phyloP scores from a whole-genome alignment of 345 rosid species.

The Hibiscus tridactylites region DNA sequence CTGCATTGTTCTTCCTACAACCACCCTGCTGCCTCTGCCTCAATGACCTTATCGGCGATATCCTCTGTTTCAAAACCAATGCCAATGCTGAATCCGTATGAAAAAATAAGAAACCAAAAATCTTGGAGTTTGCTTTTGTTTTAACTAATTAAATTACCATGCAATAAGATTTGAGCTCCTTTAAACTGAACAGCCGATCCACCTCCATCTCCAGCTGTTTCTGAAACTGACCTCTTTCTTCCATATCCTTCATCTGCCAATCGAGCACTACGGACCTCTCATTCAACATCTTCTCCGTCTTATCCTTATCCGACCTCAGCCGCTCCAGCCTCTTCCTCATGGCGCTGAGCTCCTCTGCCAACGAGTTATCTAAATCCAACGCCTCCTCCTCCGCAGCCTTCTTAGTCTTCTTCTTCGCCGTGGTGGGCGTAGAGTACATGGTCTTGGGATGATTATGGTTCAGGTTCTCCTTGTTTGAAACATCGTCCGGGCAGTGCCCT shows the following conservation, averaged over 20 bases:
- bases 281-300: constrained; percentile 46
- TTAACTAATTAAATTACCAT: constrained; percentile 42
- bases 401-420: neutral
- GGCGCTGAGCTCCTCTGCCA: constrained; percentile 75
- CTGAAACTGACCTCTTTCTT: constrained; percentile 50
- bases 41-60: constrained; percentile 56
- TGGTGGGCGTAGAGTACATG: too few relatives aligned
- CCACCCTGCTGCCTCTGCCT: constrained; percentile 52
- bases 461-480: constrained; percentile 48
- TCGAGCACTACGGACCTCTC: constrained; percentile 39
- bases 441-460: neutral
- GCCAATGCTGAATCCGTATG: too few relatives aligned
- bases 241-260: constrained; percentile 39
- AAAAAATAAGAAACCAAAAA: neutral
- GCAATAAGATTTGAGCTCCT: constrained; percentile 59
- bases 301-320: constrained; percentile 50
- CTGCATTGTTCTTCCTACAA: constrained; percentile 9
- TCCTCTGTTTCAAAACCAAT: constrained; percentile 31
- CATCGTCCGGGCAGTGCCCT: neutral
- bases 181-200: constrained; percentile 71
- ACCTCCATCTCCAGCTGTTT: constrained; percentile 70
- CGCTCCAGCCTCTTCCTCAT: constrained; percentile 74
- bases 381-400: neutral
- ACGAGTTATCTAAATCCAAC: constrained; percentile 16
- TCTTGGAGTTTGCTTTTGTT: neutral